Conservation (phyloP, 495 filamentous ascomycete species). For the Penicillium bialowiezense region DNA sequence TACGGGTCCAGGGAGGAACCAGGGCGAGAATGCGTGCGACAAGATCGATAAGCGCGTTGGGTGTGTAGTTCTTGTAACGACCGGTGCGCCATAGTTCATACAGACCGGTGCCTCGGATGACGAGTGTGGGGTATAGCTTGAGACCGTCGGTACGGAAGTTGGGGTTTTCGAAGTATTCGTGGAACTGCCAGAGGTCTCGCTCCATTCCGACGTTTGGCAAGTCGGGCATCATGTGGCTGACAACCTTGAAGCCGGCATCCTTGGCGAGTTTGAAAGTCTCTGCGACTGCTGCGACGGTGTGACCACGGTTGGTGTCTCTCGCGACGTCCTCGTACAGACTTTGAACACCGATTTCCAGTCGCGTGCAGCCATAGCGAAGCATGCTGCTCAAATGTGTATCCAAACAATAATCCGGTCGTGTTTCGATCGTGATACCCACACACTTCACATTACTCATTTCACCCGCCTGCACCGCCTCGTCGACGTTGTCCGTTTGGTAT, state of each 20-base stretch:
- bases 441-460: constrained; percentile 96
- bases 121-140: constrained; percentile 96
- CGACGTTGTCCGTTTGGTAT: constrained; percentile 85
- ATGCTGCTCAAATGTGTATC: constrained; percentile 89
- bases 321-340: constrained; percentile 98
- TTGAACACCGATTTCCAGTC: constrained; percentile 92
- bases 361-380: constrained; percentile 94
- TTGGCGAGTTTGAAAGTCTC: constrained; percentile 95
- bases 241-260: constrained; percentile 97
- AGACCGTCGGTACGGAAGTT: constrained; percentile 96
- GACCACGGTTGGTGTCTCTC: constrained; percentile 92
- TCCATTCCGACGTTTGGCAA: constrained; percentile 98
- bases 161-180: constrained; percentile 96
- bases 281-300: constrained; percentile 90
- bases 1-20: constrained; percentile 95
- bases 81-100: constrained; percentile 98
- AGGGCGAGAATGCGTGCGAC: constrained; percentile 93
- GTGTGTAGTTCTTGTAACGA: constrained; percentile 96
- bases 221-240: constrained; percentile 99
- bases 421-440: constrained; percentile 98
- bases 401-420: constrained; percentile 92
- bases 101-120: constrained; percentile 93
- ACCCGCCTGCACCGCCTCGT: constrained; percentile 87
- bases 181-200: constrained; percentile 92
- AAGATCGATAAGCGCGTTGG: constrained; percentile 91